A percentile compares a stretch with the other conserved stretches of the same genome.
Evolutionary conservation across 495 filamentous ascomycete species (phyloP).

Genomic region (Penicillium odoratum): DNA sequence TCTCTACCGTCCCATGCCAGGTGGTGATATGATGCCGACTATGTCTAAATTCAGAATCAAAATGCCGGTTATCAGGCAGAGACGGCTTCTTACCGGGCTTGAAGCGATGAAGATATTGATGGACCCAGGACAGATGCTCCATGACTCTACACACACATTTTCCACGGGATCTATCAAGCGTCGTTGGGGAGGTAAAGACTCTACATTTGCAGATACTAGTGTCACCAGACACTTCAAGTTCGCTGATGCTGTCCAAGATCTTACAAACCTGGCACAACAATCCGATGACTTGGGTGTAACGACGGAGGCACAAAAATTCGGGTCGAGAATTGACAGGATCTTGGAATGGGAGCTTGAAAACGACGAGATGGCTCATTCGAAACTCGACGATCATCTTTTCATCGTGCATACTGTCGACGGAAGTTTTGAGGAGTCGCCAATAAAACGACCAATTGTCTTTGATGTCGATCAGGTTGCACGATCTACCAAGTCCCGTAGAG

Average conservation of each 20-base stretch:
- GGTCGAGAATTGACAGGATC: slow-evolving; percentile 29
- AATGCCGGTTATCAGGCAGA: neutral
- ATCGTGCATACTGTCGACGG: slow-evolving; percentile 39
- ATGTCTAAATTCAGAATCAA: neutral
- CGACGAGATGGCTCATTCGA: slow-evolving; percentile 29
- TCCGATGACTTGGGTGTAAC: neutral
- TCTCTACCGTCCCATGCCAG: neutral
- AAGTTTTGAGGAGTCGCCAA: slow-evolving; percentile 31
- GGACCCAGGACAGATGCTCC: slow-evolving; percentile 45
- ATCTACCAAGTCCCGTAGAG: no score
- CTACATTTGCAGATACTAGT: neutral
- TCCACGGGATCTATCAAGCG: slow-evolving; percentile 23
- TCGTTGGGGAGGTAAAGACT: neutral
- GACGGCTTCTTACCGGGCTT: slow-evolving; percentile 21
- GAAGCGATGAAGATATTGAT: slow-evolving; percentile 45
- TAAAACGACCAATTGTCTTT: slow-evolving; percentile 38
- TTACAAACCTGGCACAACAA: slow-evolving; percentile 13
- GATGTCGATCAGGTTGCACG: slow-evolving; percentile 22
- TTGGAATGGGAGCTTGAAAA: slow-evolving; percentile 40
- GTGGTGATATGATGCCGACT: neutral
- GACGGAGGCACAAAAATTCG: slow-evolving; percentile 21
- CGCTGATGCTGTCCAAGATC: neutral
- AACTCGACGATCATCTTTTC: slow-evolving; percentile 24
- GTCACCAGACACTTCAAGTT: neutral
- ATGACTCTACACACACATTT: slow-evolving; percentile 47